Conservation (phyloP, 768 basidiomycete genomes). For the Mycena leptocephala region DNA sequence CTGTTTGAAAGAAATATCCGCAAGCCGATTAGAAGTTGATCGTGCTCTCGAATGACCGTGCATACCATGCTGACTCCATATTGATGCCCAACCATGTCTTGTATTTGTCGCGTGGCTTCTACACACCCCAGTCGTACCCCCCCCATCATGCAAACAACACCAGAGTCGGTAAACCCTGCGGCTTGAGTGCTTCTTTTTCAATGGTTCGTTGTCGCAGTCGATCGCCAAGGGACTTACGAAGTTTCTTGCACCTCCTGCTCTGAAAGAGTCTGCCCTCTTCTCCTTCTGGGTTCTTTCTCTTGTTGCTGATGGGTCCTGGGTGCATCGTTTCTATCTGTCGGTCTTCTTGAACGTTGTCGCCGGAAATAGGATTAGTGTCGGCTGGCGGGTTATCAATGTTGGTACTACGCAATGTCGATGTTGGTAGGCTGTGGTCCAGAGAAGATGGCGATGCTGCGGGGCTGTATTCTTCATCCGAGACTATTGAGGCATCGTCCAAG, state of each 20-base stretch:
- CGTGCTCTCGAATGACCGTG: too few relatives aligned
- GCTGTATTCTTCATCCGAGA: not conserved
- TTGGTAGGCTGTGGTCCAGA: not conserved
- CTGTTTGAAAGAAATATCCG: too few relatives aligned
- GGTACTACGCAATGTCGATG: too few relatives aligned
- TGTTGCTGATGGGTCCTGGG: not conserved
- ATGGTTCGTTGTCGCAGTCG: too few relatives aligned
- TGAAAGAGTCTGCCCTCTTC: not conserved
- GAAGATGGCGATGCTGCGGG: not conserved
- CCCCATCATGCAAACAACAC: not conserved
- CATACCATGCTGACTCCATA: not conserved
- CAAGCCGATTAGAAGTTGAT: too few relatives aligned
- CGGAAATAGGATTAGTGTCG: not conserved
- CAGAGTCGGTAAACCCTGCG: not conserved
- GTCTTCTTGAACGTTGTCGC: too few relatives aligned
- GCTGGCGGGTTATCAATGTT: too few relatives aligned
- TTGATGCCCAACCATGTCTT: not conserved
- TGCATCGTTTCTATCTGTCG: too few relatives aligned
- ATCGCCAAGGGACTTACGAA: not conserved
- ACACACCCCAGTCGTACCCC: not conserved
- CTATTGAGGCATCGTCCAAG: too few relatives aligned
- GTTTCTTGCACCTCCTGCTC: not conserved
- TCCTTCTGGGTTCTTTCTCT: not conserved
- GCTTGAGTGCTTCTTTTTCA: not conserved
- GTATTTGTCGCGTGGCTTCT: not conserved